These are phyloP conservation scores for Leucosporidium scottii DNA, from an alignment of 768 basidiomycete species.

Conservation along the genomic window DNA sequence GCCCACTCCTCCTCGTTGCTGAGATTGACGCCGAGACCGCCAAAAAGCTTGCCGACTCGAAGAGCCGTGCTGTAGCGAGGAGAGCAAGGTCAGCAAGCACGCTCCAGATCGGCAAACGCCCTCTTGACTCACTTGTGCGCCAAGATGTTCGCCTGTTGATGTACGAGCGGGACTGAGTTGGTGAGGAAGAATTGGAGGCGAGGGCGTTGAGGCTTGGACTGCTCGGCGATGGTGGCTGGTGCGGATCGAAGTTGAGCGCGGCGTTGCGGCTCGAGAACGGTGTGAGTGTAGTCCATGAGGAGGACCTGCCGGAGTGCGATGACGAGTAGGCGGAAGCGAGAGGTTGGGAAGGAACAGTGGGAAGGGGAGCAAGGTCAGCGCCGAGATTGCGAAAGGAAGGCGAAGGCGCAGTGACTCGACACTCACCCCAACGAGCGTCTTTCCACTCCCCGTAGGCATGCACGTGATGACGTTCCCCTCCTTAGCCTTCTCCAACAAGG, in stretches of 20 bases:
- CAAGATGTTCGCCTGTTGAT: slow-evolving; percentile 10
- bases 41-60: slow-evolving; percentile 21
- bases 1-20: slow-evolving; percentile 4
- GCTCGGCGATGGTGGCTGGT: not conserved
- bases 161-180: slow-evolving; percentile 8
- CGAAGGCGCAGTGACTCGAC: too few relatives aligned
- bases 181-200: slow-evolving; percentile 16
- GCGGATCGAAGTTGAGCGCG: not conserved
- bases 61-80: not conserved
- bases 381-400: not conserved
- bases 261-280: not conserved
- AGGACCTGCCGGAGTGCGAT: not conserved
- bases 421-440: slow-evolving; percentile 18
- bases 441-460: slow-evolving; percentile 6
- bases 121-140: not conserved
- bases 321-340: too few relatives aligned
- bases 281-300: slow-evolving; percentile 11
- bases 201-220: not conserved
- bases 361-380: not conserved
- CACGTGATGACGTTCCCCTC: slow-evolving; percentile 6
- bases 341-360: not conserved
- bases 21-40: slow-evolving; percentile 11
- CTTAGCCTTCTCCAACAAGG: slow-evolving; percentile 13
- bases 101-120: too few relatives aligned
- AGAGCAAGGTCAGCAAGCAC: not conserved